A percentile compares a stretch with the other conserved stretches of the same genome.
phyloP scores from a whole-genome alignment of 1,284 basidiomycete species.

The Tilletia indica region DNA sequence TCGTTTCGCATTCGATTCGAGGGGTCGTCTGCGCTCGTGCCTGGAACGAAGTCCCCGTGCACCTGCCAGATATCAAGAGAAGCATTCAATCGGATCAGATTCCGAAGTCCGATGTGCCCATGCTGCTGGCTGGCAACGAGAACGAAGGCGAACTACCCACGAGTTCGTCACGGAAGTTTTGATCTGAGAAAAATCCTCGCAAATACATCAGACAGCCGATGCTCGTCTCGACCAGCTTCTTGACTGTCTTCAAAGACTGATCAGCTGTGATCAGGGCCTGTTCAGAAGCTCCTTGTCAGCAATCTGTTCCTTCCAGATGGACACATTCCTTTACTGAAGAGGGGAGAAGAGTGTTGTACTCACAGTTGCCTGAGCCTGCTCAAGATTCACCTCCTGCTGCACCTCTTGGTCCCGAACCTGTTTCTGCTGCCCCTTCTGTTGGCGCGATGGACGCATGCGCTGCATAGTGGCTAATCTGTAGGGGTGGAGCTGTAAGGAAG shows the following conservation, averaged over 20 bases:
- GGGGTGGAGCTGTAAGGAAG: background rate
- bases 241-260: slow-evolving; percentile 5
- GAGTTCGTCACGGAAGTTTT: slow-evolving; percentile 15
- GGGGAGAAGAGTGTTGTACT: background rate
- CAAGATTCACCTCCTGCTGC: background rate
- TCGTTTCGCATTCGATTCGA: slow-evolving; percentile 13
- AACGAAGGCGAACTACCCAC: background rate
- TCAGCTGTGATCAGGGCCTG: slow-evolving; percentile 13
- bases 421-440: slow-evolving; percentile 4
- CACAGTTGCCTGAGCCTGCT: slow-evolving; percentile 1
- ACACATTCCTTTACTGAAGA: background rate
- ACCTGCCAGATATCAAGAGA: no score
- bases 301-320: background rate
- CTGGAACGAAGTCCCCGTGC: background rate
- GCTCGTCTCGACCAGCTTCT: slow-evolving; percentile 18
- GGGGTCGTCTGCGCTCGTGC: background rate
- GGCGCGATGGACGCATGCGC: background rate
- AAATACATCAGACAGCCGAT: slow-evolving; percentile 19
- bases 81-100: no score
- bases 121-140: no score
- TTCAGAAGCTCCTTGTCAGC: background rate
- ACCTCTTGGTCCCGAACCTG: background rate
- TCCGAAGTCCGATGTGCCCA: no score
- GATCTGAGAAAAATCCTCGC: slow-evolving; percentile 17
- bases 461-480: background rate